Evolutionary conservation across 1,284 basidiomycete species (phyloP), one percentile per base, ranked within the genome.

Genomic region (Microbotryum intermedium): DNA sequence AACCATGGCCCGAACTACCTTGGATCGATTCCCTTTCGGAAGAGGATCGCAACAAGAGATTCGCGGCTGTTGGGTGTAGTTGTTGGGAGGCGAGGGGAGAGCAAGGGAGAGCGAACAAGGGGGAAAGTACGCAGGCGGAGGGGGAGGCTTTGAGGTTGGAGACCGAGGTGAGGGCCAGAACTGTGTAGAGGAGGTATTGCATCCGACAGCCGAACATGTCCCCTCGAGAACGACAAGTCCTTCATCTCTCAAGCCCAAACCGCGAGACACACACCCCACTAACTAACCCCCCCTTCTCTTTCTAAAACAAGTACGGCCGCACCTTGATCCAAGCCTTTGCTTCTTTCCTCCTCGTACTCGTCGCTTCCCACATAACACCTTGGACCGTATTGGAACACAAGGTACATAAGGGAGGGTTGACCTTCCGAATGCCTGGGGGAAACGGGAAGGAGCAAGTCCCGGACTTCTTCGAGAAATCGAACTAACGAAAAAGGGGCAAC

Each of bases 341-440:
- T 8, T 23, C 42, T 39, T 65, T 67, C 52, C 54, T 67, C 25
- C 60, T 67, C 51, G 53, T 65, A 30, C 61, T 67, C 45, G 59
- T 62, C 23, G 66, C 60, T 1, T 57, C 51, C 2, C 25, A 57
- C 1, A 57, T 62, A 6, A 58, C 58, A 1, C 66, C 66, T 3
- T 67, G 66, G 66, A 56, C 64, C 20, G 66, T 67, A 6, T 53
- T 67, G 5, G 63, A 65, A 21, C 65, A 60, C n/a, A 67, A 67
- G 57, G 66, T 67, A 21, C 8, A 29, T 23, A 39, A 1, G 29
- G 29, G 10, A 30, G 29, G 29, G 6, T 39, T 18, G 13, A 11
- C 34, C 34, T 13, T 6, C 34, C n/a, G n/a, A n/a, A n/a, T n/a
- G n/a, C n/a, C n/a, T n/a, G n/a, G n/a, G n/a, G n/a, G n/a, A n/a